A percentile compares a stretch with the other conserved stretches of the same genome.
Evolutionary conservation across 768 basidiomycete species (phyloP).

Genomic region (Peribolospora kevripleyi): DNA sequence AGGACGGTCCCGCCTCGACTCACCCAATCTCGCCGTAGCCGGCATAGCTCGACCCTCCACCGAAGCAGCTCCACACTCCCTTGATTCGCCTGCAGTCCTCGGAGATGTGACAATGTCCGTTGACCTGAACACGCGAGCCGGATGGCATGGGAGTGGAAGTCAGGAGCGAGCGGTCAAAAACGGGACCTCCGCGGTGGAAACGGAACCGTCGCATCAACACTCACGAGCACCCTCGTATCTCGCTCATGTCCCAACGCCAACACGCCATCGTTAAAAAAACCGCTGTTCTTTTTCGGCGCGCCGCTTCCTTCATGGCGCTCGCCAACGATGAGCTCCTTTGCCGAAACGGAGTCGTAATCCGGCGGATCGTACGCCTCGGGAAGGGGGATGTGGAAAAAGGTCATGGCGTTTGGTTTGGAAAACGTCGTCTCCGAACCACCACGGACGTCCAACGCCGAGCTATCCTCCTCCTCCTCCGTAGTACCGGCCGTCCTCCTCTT

Average conservation of each 20-base stretch:
- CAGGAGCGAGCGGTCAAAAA: conserved; percentile 5
- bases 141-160: conserved; percentile 2
- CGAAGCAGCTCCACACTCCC: conserved; percentile 80
- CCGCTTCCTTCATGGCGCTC: conserved; percentile 35
- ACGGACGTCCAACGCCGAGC: not conserved
- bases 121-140: conserved; percentile 33
- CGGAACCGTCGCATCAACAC: conserved; percentile 35
- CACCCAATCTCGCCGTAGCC: conserved; percentile 58
- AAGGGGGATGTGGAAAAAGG: conserved; percentile 95
- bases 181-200: conserved; percentile 9
- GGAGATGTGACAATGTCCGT: conserved; percentile 57
- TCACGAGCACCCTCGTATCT: conserved; percentile 27
- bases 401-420: conserved; percentile 81
- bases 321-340: conserved; percentile 45
- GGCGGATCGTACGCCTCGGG: conserved; percentile 49
- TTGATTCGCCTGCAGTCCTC: conserved; percentile 27
- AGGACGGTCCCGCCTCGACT: conserved; percentile 11
- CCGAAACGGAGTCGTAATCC: conserved; percentile 38
- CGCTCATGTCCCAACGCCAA: conserved; percentile 45
- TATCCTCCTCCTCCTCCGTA: conserved; percentile 1
- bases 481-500: not conserved
- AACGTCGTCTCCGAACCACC: conserved; percentile 21
- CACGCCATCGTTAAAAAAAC: conserved; percentile 64
- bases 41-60: conserved; percentile 60
- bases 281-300: conserved; percentile 42